Evolutionary conservation across 768 basidiomycete genomes (phyloP).

Genomic region (Phlebiopsis flavidoalba): DNA sequence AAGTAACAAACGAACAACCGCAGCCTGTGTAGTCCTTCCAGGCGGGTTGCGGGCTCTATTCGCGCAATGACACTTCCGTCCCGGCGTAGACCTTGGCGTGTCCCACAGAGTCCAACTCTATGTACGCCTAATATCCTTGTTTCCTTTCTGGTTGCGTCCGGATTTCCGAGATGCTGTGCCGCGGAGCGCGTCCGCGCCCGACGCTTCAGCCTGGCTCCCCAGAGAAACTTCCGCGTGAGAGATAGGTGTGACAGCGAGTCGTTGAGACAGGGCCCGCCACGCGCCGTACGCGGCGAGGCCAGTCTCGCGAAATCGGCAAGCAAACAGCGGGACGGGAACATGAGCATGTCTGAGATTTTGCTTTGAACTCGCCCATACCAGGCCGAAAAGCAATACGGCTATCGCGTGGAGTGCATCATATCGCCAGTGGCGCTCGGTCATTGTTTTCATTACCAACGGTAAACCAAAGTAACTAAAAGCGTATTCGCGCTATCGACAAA

Average conservation of each 20-base stretch:
- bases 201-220: background rate
- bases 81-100: background rate
- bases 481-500: background rate
- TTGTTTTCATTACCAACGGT: background rate
- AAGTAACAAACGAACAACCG: background rate
- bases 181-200: background rate
- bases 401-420: background rate
- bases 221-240: background rate
- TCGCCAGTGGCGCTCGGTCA: background rate
- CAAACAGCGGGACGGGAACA: background rate
- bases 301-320: background rate
- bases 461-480: background rate
- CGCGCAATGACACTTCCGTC: background rate
- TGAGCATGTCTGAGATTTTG: background rate
- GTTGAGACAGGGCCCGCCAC: background rate
- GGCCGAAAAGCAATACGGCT: background rate
- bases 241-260: background rate
- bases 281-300: background rate
- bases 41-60: background rate
- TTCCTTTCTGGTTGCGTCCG: background rate
- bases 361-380: background rate
- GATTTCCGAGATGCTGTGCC: background rate
- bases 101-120: background rate
- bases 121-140: background rate
- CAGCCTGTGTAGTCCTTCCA: background rate